These are phyloP conservation scores for Nicotiana tomentosiformis DNA, from an alignment of 257 asterid species.

Conservation along the genomic window DNA sequence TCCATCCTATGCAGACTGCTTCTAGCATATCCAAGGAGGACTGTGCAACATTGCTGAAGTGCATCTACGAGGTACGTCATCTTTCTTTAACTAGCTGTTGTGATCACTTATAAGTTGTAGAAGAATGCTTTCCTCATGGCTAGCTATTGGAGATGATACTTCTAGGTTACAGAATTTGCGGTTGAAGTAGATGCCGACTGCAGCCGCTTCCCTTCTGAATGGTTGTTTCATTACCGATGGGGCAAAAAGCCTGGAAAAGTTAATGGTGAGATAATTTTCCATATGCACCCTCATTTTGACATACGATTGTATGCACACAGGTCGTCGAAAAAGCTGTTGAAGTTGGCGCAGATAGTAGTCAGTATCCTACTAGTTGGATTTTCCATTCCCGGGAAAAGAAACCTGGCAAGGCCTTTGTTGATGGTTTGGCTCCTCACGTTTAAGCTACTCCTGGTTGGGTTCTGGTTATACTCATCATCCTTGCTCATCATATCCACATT, in stretches of 20 bases:
- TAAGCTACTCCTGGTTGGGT: constrained; percentile 26
- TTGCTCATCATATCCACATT: background rate
- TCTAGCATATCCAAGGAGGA: constrained; percentile 69
- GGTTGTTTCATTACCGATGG: constrained; percentile 99
- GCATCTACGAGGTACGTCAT: constrained; percentile 70
- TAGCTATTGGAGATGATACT: constrained; percentile 45
- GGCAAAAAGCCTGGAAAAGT: constrained; percentile 91
- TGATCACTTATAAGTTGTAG: constrained; percentile 6
- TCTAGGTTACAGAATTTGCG: constrained; percentile 70
- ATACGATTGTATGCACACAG: constrained; percentile 55
- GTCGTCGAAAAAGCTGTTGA: constrained; percentile 71
- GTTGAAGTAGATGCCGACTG: constrained; percentile 86
- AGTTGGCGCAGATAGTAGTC: constrained; percentile 90
- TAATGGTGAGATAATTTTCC: constrained; percentile 59
- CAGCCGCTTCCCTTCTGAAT: constrained; percentile 76
- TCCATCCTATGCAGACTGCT: constrained; percentile 79
- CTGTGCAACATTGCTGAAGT: constrained; percentile 64
- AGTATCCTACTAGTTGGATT: constrained; percentile 91
- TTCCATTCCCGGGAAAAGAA: constrained; percentile 95
- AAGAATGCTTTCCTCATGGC: constrained; percentile 19
- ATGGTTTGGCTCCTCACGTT: constrained; percentile 83
- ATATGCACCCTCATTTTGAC: constrained; percentile 30
- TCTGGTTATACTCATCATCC: constrained; percentile 10
- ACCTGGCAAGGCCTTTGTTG: constrained; percentile 86
- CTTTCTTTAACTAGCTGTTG: constrained; percentile 6